phyloP scores from a whole-genome alignment of 1,284 basidiomycete genomes.

The Neolentinus lepideus region DNA sequence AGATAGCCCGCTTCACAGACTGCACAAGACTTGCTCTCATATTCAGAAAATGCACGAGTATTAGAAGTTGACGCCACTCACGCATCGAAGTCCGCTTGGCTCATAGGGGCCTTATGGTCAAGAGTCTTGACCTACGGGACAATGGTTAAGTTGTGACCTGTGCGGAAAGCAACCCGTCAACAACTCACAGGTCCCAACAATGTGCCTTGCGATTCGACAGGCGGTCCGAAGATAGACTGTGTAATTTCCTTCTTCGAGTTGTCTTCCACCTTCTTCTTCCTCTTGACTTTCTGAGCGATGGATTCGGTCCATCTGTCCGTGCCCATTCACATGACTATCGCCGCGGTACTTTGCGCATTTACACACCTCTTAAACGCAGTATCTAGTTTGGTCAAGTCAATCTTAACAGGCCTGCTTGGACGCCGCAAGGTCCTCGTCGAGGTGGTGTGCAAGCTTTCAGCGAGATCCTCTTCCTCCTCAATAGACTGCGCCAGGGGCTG shows the following conservation, averaged over 20 bases:
- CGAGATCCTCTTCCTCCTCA: conserved; percentile 51
- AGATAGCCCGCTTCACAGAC: conserved; percentile 63
- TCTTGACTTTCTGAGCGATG: conserved; percentile 75
- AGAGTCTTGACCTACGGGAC: conserved; percentile 56
- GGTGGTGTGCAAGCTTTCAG: conserved; percentile 25
- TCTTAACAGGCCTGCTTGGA: conserved; percentile 47
- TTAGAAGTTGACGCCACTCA: conserved; percentile 28
- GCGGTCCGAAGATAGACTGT: conserved; percentile 73
- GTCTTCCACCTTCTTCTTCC: conserved; percentile 66
- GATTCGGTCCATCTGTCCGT: conserved; percentile 72
- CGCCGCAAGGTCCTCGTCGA: conserved; percentile 36
- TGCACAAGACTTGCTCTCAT: conserved; percentile 44
- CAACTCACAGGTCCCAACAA: conserved; percentile 31
- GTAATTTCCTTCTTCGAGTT: conserved; percentile 64
- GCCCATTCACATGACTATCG: neutral
- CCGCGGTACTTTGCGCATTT: neutral
- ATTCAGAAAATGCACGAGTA: conserved; percentile 6
- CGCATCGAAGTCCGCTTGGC: conserved; percentile 61
- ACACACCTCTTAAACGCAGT: conserved; percentile 73
- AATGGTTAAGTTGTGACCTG: conserved; percentile 3
- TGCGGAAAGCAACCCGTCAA: neutral
- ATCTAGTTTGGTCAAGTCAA: conserved; percentile 73
- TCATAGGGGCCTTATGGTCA: conserved; percentile 72
- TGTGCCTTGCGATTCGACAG: conserved; percentile 24
- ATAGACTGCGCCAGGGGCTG: conserved; percentile 55